Base-by-base conservation (phyloP, 208 protist genomes). In the Trypanosoma scelopori region DNA sequence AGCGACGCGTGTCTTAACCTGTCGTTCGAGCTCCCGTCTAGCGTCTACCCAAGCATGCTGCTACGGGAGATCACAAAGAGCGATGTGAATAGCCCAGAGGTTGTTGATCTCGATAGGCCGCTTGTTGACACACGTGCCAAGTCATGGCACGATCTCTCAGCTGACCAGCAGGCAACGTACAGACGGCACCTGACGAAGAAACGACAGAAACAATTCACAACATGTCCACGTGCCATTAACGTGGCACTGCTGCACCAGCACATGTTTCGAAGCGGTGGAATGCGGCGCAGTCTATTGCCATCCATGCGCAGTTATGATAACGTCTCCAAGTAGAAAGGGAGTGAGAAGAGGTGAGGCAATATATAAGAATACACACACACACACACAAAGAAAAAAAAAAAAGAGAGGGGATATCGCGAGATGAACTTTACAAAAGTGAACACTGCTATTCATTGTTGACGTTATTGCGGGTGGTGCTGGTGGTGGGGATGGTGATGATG, bases 221-320 rank as follows among this genome's bases (percentile, higher is more conserved):
- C 51, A 25, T 81, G 69, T 30, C 87, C 89, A 32, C 71, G 78
- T 20, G 89, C 89, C 2, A 78, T 92, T 41, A 86, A 77, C 30
- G 46, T 91, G 46, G 90, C 86, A 43, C 62, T 93, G 61, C 52
- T 95, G 65, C 87, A 95, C 49, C 87, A 93, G 47, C 84, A 92
- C 48, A 92, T 95, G 30, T 95, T 95, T 64, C 87, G 90, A 37
- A 91, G 76, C 50, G 76, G 78, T 53, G 90, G 90, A 7, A 74
- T 92, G 48, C 82, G 90, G 4, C 75, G 79, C 45, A 86, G 82
- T 63, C 74, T 95, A 22, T 49, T 95, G 23, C 90, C 90, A 16
- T 88, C 90, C 12, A 59, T 92, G 56, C 86, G 90, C 42, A 85
- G 89, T 51, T 93, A 92, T 58, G 86, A 95, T 73, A 89, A 84